These are phyloP conservation scores for Daldinia loculata DNA, from an alignment of 495 filamentous ascomycete species.

Conservation along the genomic window DNA sequence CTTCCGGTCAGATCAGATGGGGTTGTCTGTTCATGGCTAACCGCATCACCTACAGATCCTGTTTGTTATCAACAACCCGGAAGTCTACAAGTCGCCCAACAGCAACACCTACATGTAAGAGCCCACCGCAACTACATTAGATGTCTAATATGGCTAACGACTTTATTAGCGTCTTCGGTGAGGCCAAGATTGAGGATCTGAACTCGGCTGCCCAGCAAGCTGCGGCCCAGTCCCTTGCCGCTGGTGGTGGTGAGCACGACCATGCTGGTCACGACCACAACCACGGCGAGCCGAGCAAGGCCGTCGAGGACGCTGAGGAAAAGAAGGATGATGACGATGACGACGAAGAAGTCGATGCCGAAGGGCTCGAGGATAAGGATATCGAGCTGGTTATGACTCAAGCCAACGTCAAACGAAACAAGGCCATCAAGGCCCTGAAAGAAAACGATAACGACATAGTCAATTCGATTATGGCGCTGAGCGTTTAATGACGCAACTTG, in stretches of 20 bases:
- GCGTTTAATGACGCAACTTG: conserved; percentile 70
- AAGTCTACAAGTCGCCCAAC: conserved; percentile 97
- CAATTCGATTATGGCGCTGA: conserved; percentile 99
- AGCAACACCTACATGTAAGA: conserved; percentile 99
- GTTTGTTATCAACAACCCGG: conserved; percentile 98
- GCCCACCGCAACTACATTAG: background rate
- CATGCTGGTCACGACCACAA: conserved; percentile 71
- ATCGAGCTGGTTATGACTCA: conserved; percentile 99
- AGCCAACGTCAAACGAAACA: conserved; percentile 94
- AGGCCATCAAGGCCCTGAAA: conserved; percentile 97
- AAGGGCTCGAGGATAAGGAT: conserved; percentile 95
- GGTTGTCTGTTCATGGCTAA: conserved; percentile 40
- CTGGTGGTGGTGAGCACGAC: conserved; percentile 54
- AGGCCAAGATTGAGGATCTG: conserved; percentile 99
- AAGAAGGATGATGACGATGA: conserved; percentile 91
- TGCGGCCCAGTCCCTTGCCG: conserved; percentile 71
- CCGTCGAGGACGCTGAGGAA: conserved; percentile 68
- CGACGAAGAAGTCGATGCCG: conserved; percentile 92
- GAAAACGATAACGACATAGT: conserved; percentile 99
- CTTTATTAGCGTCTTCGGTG: conserved; percentile 88
- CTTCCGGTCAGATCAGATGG: background rate
- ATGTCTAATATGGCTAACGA: conserved; percentile 10
- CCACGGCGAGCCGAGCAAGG: conserved; percentile 76
- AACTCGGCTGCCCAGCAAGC: conserved; percentile 96
- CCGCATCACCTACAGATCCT: conserved; percentile 72